These are phyloP conservation scores for Chaetomium cochliodes DNA, from an alignment of 495 filamentous ascomycete species.

Conservation along the genomic window DNA sequence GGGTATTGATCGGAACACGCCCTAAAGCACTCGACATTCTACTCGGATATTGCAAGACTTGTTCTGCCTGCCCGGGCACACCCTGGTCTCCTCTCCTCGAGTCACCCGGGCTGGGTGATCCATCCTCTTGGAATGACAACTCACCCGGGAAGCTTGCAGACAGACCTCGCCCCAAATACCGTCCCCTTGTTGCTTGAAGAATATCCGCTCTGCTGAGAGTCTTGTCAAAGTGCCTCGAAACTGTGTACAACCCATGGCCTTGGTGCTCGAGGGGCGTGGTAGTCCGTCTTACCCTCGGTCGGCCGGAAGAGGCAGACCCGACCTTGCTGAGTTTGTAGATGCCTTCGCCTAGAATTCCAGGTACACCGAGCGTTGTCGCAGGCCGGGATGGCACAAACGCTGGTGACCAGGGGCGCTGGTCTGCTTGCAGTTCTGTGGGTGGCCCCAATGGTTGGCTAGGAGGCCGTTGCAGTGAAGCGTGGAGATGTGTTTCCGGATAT, in stretches of 20 bases:
- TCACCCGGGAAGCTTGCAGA: neutral
- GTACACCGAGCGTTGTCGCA: conserved; percentile 25
- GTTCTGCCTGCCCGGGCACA: neutral
- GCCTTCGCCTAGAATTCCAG: conserved; percentile 29
- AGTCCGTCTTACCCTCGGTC: conserved; percentile 18
- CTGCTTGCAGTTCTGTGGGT: neutral
- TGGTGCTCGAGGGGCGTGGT: conserved; percentile 11
- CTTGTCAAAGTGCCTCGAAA: conserved; percentile 24
- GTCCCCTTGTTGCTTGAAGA: neutral
- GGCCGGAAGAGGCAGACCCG: conserved; percentile 12
- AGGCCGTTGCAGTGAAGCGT: conserved; percentile 5
- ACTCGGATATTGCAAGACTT: neutral
- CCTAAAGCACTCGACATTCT: conserved; percentile 1
- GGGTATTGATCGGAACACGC: neutral
- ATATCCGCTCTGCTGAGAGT: conserved; percentile 20
- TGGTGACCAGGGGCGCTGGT: conserved; percentile 19
- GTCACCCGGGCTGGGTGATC: neutral
- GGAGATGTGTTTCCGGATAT: neutral
- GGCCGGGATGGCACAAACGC: conserved; percentile 18
- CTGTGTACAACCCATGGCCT: conserved; percentile 10
- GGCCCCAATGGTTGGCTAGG: conserved; percentile 24
- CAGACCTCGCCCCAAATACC: neutral
- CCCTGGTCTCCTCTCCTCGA: neutral
- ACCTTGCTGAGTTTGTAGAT: conserved; percentile 35
- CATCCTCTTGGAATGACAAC: no score